Percentiles rank a stretch among this genome's conserved stretches.
These are phyloP conservation scores for Tolypocladium pustulatum DNA, from an alignment of 2,329 filamentous ascomycete species.

Conservation along the genomic window DNA sequence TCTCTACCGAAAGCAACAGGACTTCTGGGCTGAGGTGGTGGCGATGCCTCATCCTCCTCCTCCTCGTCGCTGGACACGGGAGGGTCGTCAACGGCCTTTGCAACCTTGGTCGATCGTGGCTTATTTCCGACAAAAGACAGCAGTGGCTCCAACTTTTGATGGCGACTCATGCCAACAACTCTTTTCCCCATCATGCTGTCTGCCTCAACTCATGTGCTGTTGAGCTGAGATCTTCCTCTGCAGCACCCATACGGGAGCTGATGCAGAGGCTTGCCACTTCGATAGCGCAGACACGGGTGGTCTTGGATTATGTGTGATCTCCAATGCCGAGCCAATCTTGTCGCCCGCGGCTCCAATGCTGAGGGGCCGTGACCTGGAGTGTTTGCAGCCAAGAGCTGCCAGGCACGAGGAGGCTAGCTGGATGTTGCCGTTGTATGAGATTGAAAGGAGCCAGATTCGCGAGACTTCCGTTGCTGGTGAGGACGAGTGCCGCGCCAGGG, in stretches of 20 bases:
- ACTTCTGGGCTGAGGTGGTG: neutral
- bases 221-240: neutral
- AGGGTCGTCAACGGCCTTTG: constrained; percentile 9
- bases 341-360: neutral
- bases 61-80: constrained; percentile 20
- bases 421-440: neutral
- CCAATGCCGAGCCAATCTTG: neutral
- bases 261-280: neutral
- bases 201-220: neutral
- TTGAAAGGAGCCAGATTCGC: neutral
- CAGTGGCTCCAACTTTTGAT: constrained; percentile 6
- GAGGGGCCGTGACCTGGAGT: neutral
- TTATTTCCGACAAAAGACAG: constrained; percentile 5
- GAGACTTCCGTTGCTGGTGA: neutral
- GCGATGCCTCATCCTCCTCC: constrained; percentile 2
- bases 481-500: neutral
- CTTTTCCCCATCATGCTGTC: neutral
- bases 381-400: neutral
- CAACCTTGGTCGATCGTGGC: constrained; percentile 3
- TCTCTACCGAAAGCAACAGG: neutral
- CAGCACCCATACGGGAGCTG: neutral
- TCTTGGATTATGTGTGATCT: neutral
- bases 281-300: neutral
- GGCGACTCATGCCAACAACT: constrained; percentile 12
- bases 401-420: neutral